Evolutionary conservation across 805 yeast genomes (phyloP), one percentile per base, ranked within the genome.

Genomic region (Ogataea naganishii): DNA sequence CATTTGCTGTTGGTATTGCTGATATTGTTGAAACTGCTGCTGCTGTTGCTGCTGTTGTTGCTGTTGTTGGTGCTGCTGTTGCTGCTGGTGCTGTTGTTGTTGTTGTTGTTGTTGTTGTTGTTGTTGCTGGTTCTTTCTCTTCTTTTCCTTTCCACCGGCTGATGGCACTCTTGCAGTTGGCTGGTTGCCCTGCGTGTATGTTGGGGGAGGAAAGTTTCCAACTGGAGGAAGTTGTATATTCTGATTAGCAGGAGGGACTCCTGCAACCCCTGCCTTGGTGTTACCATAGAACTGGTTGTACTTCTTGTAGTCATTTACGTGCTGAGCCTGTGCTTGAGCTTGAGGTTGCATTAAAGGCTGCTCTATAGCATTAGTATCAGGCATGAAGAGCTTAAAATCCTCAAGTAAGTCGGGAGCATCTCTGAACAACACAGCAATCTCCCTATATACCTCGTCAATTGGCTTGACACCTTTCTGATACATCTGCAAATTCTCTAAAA

Each of bases 381-480:
- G 98, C 54, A 92, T 67, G 53, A 92, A 92, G 53, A 86, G 88
- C 53, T 88, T 86, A 59, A 92, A 92, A 51, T 94, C 98, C 42
- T 86, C 95, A 38, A 92, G 62, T 35, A 92, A 66, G 48, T 92
- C 99, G 1, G 97, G 97, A 9, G 96, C 95, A 44, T 84, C 83
- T 36, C 83, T 79, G 60, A 92, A 92, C 31, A 92, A 64, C 6
- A 75, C 67, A 1, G 96, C 81, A 3, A 92, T 96, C 51, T 92
- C 96, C 32, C 84, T 80, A 48, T 92, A 92, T 9, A 92, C 98
- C 49, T 92, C 97, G 30, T 84, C 79, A 31, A 92, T 92, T 27
- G 96, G 95, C 49, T 85, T 81, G 50, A 86, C 94, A 49, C 89
- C 98, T 40, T 94, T 75, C 61, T 92, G 98, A 52, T 89, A 92